Percentiles rank a stretch among this genome's conserved stretches.
Evolutionary conservation across 345 rosid genomes (phyloP).

Genomic region (Eutrema japonicum): DNA sequence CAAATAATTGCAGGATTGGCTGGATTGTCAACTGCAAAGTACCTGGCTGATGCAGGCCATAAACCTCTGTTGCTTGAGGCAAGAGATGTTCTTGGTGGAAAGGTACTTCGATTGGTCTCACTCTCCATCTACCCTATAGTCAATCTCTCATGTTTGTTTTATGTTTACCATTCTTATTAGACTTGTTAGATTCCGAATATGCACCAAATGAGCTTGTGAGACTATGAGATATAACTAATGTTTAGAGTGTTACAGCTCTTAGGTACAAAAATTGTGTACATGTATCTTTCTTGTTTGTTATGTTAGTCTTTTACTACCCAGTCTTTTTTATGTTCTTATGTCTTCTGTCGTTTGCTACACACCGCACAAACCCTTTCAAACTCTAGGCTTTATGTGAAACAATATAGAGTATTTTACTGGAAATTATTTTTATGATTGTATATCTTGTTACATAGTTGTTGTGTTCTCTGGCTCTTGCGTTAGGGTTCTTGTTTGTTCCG

Average conservation of each 20-base stretch:
- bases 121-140: neutral
- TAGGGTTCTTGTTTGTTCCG: conserved; percentile 18
- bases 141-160: neutral
- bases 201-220: neutral
- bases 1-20: conserved; percentile 70
- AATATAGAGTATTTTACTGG: conserved; percentile 2
- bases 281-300: conserved; percentile 5
- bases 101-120: conserved; percentile 55
- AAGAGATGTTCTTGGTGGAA: conserved; percentile 96
- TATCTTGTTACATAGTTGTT: neutral
- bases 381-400: neutral
- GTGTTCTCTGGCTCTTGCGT: conserved; percentile 11
- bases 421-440: neutral
- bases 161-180: neutral
- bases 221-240: neutral
- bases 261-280: neutral
- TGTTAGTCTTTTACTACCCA: neutral
- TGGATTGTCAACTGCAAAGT: conserved; percentile 92
- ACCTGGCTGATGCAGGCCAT: conserved; percentile 96
- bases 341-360: neutral
- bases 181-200: neutral
- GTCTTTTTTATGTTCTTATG: neutral
- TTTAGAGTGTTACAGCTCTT: conserved; percentile 13
- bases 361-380: neutral
- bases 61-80: conserved; percentile 80